Percentiles rank a stretch among this genome's conserved stretches.
Evolutionary conservation across 257 asterid species (phyloP).

Genomic region (Solanum sejunctum): DNA sequence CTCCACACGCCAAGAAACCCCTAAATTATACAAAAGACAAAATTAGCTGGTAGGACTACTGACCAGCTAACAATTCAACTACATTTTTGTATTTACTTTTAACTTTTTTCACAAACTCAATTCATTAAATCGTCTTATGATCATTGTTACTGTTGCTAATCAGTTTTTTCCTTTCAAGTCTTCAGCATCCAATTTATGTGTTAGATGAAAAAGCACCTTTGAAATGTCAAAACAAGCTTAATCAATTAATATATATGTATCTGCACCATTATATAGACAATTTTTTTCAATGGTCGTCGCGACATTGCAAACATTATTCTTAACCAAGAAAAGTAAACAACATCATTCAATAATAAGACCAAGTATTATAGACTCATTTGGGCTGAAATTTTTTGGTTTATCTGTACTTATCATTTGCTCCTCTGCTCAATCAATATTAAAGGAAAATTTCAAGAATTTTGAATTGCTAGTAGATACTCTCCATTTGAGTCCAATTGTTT

Average conservation of each 20-base stretch:
- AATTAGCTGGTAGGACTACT: conserved; percentile 12
- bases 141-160: neutral
- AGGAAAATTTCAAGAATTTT: neutral
- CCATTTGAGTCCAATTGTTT: neutral
- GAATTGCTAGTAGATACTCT: neutral
- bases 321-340: neutral
- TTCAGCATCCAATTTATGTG: too few species aligned
- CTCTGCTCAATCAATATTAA: neutral
- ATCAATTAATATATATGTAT: neutral
- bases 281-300: neutral
- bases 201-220: neutral
- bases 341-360: neutral
- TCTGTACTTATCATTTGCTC: neutral
- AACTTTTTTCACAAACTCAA: neutral
- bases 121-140: neutral
- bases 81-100: neutral
- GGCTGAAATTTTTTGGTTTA: neutral
- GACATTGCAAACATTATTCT: neutral
- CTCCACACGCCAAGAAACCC: conserved; percentile 34
- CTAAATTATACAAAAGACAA: neutral
- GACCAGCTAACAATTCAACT: conserved; percentile 16
- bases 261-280: neutral
- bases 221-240: neutral
- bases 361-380: neutral
- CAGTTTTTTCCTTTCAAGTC: neutral